Conservation (phyloP, 148 eudicot genomes). For the Spergularia marina region DNA sequence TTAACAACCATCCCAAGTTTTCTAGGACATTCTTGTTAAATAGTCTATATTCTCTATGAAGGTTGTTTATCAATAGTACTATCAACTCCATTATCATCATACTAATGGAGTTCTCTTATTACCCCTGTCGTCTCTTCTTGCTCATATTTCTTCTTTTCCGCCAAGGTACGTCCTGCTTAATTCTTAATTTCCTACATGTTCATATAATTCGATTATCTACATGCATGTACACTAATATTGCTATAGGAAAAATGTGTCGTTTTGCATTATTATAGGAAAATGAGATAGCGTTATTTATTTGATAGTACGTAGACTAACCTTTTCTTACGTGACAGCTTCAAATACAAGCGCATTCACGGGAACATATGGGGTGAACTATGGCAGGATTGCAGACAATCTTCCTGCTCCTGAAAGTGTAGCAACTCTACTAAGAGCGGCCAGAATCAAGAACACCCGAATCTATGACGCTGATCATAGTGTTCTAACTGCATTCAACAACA, state of each 20-base stretch:
- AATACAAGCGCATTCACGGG: slow-evolving; percentile 50
- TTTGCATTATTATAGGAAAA: too few relatives aligned
- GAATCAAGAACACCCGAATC: slow-evolving; percentile 63
- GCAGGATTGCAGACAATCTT: slow-evolving; percentile 67
- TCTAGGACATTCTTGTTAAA: slow-evolving; percentile 11
- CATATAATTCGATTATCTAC: too few relatives aligned
- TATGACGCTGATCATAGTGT: slow-evolving; percentile 73
- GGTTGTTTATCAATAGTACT: slow-evolving; percentile 21
- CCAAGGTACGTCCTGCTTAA: slow-evolving; percentile 8
- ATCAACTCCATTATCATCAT: background rate
- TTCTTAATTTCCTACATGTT: too few relatives aligned
- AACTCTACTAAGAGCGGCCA: slow-evolving; percentile 58
- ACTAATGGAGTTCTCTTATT: slow-evolving; percentile 16
- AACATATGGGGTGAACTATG: slow-evolving; percentile 78
- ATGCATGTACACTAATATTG: too few relatives aligned
- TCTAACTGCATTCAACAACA: slow-evolving; percentile 52
- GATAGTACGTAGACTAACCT: background rate
- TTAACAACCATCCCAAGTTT: background rate
- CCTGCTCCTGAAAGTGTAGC: slow-evolving; percentile 65
- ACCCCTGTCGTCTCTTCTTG: slow-evolving; percentile 8
- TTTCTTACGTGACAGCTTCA: slow-evolving; percentile 2
- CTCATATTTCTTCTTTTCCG: slow-evolving; percentile 18
- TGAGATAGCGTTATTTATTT: background rate
- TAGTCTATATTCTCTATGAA: background rate
- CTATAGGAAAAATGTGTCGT: too few relatives aligned